Conservation (phyloP, 306 rosid genomes). For the Cotoneaster glaucophyllus region DNA sequence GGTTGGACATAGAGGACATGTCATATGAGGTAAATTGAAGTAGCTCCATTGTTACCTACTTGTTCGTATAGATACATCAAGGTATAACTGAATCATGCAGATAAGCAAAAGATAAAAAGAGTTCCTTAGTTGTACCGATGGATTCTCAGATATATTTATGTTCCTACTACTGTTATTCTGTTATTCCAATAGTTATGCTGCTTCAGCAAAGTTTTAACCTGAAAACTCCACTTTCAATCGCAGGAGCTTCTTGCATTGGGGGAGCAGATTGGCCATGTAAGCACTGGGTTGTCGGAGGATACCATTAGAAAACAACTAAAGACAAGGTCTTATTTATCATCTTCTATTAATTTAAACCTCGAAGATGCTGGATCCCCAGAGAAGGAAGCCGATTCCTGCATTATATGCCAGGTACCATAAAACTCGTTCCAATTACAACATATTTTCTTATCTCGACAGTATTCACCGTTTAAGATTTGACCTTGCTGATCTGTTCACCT, state of each 20-base stretch:
- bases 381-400: slow-evolving; percentile 60
- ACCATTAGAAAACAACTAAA: slow-evolving; percentile 41
- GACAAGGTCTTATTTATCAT: slow-evolving; percentile 33
- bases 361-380: slow-evolving; percentile 54
- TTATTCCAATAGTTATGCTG: not conserved
- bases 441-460: not conserved
- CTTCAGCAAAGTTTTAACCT: slow-evolving; percentile 3
- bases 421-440: not conserved
- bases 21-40: slow-evolving; percentile 73
- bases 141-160: not conserved
- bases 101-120: not conserved
- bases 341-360: slow-evolving; percentile 26
- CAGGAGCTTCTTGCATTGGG: slow-evolving; percentile 98
- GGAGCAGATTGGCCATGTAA: slow-evolving; percentile 86
- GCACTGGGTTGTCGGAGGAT: slow-evolving; percentile 80
- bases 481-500: not conserved
- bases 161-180: not conserved
- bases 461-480: not conserved
- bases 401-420: slow-evolving; percentile 76
- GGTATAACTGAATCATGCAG: not conserved
- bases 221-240: slow-evolving; percentile 5
- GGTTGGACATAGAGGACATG: slow-evolving; percentile 96
- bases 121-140: not conserved
- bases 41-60: slow-evolving; percentile 1
- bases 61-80: not conserved